These are phyloP conservation scores for Pleurotus pulmonarius DNA, from an alignment of 768 basidiomycete genomes.

Conservation along the genomic window DNA sequence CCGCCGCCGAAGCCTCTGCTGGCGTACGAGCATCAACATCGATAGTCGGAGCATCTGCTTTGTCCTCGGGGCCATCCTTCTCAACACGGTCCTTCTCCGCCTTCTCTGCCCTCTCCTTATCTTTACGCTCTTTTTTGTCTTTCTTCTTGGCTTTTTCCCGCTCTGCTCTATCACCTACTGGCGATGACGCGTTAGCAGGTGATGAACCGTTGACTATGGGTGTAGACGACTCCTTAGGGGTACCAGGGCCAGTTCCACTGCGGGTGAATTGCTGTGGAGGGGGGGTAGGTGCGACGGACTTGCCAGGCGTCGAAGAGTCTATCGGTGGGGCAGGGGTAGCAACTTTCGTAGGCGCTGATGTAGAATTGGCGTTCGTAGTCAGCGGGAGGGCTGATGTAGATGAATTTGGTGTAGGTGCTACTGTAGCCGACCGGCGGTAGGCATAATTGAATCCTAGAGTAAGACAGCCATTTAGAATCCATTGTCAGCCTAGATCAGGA, in stretches of 20 bases:
- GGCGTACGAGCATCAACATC: conserved; percentile 24
- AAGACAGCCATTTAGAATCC: background rate
- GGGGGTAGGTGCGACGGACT: conserved; percentile 30
- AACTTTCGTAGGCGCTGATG: conserved; percentile 30
- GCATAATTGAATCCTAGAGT: conserved; percentile 89
- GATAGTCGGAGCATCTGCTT: conserved; percentile 7
- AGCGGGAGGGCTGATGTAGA: conserved; percentile 46
- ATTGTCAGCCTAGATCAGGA: background rate
- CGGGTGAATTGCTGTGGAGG: conserved; percentile 28
- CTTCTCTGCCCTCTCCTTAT: conserved; percentile 43
- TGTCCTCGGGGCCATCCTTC: conserved; percentile 30
- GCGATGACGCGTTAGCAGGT: conserved; percentile 15
- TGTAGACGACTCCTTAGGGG: conserved; percentile 29
- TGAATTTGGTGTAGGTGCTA: conserved; percentile 57
- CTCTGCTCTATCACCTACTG: conserved; percentile 46
- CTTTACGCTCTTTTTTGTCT: conserved; percentile 62
- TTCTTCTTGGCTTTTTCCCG: conserved; percentile 57
- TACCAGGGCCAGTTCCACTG: conserved; percentile 22
- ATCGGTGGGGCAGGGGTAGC: conserved; percentile 31
- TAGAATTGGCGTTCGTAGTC: conserved; percentile 25
- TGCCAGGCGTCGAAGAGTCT: conserved; percentile 21
- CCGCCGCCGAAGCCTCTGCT: conserved; percentile 18
- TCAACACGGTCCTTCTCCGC: conserved; percentile 30
- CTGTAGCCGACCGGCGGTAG: conserved; percentile 73
- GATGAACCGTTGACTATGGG: conserved; percentile 32